Evolutionary conservation across 2,329 filamentous ascomycete genomes (phyloP), one percentile per base, ranked within the genome.

Genomic region (Fusarium sp.): DNA sequence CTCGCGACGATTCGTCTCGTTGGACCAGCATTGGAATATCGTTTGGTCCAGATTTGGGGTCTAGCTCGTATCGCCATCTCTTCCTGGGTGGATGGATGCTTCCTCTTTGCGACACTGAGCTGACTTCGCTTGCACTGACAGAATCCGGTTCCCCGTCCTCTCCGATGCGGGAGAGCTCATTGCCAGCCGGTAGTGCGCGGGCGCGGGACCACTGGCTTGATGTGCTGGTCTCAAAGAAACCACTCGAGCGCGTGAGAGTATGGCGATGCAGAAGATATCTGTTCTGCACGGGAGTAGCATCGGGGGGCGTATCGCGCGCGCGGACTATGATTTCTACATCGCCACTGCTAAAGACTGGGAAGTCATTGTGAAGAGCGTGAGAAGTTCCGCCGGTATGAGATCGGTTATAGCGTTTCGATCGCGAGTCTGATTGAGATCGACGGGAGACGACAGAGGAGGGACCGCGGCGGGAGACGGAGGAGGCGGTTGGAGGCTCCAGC

Each of bases 21-120:
- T 97, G 94, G 35, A 98, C 90, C 65, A 98, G 85, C 88, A 98
- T 97, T 15, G 95, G 95, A 69, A 96, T 89, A 79, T 97, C 94
- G 69, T 92, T 90, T 22, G 91, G 88, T 36, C 89, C 90, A 42
- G 89, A 87, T 41, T 93, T 92, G 81, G 91, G 90, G 77, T 98
- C 95, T 51, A 98, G 85, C 83, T 97, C 95, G 80, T 97, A 98
- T 77, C 92, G 89, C 95, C 95, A 98, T 79, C 90, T 89, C 80
- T 86, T 90, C 79, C 73, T 70, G 75, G 81, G 75, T n/a, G 66
- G 61, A 18, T 58, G 59, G 11, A 66, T 56, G 52, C 59, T 51
- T 24, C 63, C 55, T 42, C 72, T 60, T 44, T 70, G 61, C 39
- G 71, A 75, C n/a, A 49, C 60, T 15, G 70, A 72, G 17, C 75